Evolutionary conservation across 2,329 filamentous ascomycete species (phyloP).

Genomic region (Epicoccum nigrum): DNA sequence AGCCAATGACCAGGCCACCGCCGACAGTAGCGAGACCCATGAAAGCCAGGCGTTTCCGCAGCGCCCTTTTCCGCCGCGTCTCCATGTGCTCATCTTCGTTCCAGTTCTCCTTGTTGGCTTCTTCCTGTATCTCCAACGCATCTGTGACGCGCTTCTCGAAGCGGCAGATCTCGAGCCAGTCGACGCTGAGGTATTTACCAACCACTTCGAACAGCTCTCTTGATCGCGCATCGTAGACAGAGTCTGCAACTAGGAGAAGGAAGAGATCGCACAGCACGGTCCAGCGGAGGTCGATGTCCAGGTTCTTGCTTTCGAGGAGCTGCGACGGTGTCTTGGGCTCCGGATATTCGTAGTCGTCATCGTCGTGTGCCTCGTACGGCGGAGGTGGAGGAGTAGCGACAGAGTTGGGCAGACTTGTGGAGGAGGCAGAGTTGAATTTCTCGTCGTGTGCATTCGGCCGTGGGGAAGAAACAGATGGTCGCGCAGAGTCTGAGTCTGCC

Average conservation of each 20-base stretch:
- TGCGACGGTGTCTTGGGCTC: conserved; percentile 84
- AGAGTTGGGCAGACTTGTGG: conserved; percentile 37
- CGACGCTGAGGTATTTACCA: conserved; percentile 77
- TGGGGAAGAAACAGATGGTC: conserved; percentile 43
- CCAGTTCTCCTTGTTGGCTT: conserved; percentile 94
- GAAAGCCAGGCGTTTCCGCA: conserved; percentile 85
- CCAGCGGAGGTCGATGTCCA: conserved; percentile 97
- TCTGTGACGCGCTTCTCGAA: conserved; percentile 98
- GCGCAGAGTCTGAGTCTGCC: conserved; percentile 34
- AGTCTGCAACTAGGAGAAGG: conserved; percentile 93
- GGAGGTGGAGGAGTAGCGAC: conserved; percentile 58
- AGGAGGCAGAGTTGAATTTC: conserved; percentile 42
- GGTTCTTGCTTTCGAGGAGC: conserved; percentile 77
- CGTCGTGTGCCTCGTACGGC: conserved; percentile 66
- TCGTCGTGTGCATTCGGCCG: conserved; percentile 28
- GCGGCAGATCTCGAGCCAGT: conserved; percentile 91
- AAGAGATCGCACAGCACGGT: conserved; percentile 96
- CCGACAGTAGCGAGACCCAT: conserved; percentile 98
- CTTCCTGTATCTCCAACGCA: conserved; percentile 95
- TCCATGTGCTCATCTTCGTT: conserved; percentile 96
- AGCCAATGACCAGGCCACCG: conserved; percentile 90
- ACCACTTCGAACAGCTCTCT: conserved; percentile 83
- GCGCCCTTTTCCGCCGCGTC: conserved; percentile 76
- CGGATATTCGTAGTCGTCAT: conserved; percentile 73
- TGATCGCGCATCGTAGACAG: conserved; percentile 88